Conservation (phyloP, 805 yeast genomes). For the Myxozyma geophila region DNA sequence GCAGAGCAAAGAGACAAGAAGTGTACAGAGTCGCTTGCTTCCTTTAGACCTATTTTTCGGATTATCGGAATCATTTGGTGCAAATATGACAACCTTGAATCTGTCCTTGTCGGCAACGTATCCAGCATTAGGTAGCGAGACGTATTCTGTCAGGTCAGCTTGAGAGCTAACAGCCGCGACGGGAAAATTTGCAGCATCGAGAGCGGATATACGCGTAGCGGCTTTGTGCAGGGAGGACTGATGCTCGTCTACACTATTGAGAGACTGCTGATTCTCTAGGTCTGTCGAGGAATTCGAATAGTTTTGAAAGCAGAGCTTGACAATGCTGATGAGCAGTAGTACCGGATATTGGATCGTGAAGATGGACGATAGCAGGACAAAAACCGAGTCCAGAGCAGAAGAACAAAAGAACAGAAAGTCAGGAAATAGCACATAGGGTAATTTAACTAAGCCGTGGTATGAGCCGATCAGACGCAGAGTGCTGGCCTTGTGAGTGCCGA, state of each 20-base stretch:
- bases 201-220: constrained; percentile 17
- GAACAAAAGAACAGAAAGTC: too few species aligned
- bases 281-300: background rate
- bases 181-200: constrained; percentile 39
- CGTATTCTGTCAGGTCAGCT: constrained; percentile 37
- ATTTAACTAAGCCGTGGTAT: too few species aligned
- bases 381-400: too few species aligned
- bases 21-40: constrained; percentile 62
- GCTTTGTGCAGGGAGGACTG: constrained; percentile 32
- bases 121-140: constrained; percentile 27
- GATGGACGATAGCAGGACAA: background rate
- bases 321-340: too few species aligned
- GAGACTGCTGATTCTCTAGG: too few species aligned
- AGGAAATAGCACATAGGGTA: too few species aligned
- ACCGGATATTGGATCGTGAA: background rate
- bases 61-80: constrained; percentile 40
- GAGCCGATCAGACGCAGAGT: too few species aligned
- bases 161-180: constrained; percentile 26
- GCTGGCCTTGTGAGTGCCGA: background rate
- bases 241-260: background rate
- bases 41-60: constrained; percentile 47
- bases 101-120: constrained; percentile 32
- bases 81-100: constrained; percentile 35
- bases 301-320: background rate
- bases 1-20: constrained; percentile 58